Conservation (phyloP, 768 basidiomycete genomes). For the Naganishia randhawae region DNA sequence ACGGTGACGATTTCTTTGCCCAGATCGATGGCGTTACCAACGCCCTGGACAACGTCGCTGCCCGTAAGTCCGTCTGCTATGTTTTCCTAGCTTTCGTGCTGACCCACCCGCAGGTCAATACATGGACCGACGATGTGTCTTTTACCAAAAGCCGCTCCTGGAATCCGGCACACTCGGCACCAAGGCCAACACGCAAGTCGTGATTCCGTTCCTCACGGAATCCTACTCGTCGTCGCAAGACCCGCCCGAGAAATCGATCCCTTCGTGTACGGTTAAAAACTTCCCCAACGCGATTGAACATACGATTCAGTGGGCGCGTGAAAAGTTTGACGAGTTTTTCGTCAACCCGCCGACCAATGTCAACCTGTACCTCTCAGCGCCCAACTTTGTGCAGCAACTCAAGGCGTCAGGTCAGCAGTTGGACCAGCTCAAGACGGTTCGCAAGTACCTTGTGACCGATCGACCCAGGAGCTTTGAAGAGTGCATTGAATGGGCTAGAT, state of each 20-base stretch:
- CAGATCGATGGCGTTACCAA: slow-evolving; percentile 91
- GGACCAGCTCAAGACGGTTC: slow-evolving; percentile 81
- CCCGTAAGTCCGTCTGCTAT: slow-evolving; percentile 61
- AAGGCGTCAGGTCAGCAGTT: slow-evolving; percentile 88
- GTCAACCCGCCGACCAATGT: slow-evolving; percentile 90
- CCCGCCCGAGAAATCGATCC: slow-evolving; percentile 94
- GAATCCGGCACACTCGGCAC: slow-evolving; percentile 98
- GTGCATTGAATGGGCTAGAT: slow-evolving; percentile 92
- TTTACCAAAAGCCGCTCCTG: slow-evolving; percentile 89
- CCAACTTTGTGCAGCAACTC: slow-evolving; percentile 86
- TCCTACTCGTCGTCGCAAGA: slow-evolving; percentile 97
- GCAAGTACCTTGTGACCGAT: slow-evolving; percentile 81
- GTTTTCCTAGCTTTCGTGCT: neutral
- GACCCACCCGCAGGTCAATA: slow-evolving; percentile 64
- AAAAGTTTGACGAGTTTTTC: slow-evolving; percentile 86
- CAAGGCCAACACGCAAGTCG: slow-evolving; percentile 93
- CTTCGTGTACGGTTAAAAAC: slow-evolving; percentile 96
- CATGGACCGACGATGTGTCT: slow-evolving; percentile 97
- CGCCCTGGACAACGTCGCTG: slow-evolving; percentile 92
- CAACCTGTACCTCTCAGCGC: slow-evolving; percentile 93
- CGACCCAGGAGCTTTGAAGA: slow-evolving; percentile 95
- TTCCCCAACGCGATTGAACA: slow-evolving; percentile 98
- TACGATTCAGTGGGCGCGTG: slow-evolving; percentile 96
- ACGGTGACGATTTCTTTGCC: slow-evolving; percentile 82
- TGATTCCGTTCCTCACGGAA: slow-evolving; percentile 89